Base-by-base conservation (phyloP, 2,329 filamentous ascomycete genomes). In the Calonectria pseudoturangicola region DNA sequence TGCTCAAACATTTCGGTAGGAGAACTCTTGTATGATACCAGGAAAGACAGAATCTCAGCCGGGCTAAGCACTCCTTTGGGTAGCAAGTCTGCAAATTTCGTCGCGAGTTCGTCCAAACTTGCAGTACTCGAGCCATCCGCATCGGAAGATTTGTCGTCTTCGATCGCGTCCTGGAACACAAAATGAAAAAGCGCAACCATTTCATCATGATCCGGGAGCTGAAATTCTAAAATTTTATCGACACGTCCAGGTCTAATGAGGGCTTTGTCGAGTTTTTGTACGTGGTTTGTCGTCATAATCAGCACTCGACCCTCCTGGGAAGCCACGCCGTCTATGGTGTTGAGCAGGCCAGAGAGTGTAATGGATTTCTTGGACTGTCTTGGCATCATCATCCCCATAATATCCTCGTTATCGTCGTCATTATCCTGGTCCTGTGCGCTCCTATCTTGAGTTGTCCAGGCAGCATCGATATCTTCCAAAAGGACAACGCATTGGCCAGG, bases 201-300 rank as follows among this genome's bases (percentile, higher is more conserved):
- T 41, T 51, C 47, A 4, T 51, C 36, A 4, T 39, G 21, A 16
- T 51, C n/a, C 2, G 63, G 21, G 2, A 54, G 25, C 5, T 66
- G 30, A 28, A 68, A 68, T 18, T 68, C 25, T 3, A 68, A 21
- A n/a, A 48, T 28, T 4, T 36, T 47, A 33, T 68, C 66, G 9
- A 68, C 45, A 8, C 66, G 66, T 10, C 66, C 66, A 28, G 54
- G 66, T 13, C 66, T 30, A 16, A 62, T 51, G 4, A 68, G 45
- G 8, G 66, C 54, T 5, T 62, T 39, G 30, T 68, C 66, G 1
- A 68, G 25, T 3, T 74, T 71, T 33, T 76, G 65, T 0, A 70
- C 70, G 25, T 79, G 88, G 75, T 94, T 94, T 0, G 92, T 93
- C 0, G 92, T 94, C 92, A 94, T 94, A 74, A 94, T 89, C 1